Conservation (phyloP, 371 early-diverging fungal species). For the Mortierella sp. region DNA sequence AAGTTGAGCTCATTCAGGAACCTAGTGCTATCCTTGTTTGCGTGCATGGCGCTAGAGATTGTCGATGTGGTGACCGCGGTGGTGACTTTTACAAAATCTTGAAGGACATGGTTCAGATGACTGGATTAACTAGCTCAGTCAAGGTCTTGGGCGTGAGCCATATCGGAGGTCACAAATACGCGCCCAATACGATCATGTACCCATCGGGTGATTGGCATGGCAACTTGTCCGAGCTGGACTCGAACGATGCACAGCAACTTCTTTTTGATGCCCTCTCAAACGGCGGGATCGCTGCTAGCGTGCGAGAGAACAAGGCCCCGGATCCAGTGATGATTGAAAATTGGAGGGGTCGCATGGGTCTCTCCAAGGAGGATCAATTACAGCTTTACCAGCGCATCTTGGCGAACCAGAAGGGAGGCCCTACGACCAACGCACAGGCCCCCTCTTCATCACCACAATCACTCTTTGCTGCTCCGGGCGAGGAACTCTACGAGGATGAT, state of each 20-base stretch:
- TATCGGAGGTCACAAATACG: slow-evolving; percentile 50
- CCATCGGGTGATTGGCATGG: slow-evolving; percentile 54
- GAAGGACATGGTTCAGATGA: slow-evolving; percentile 43
- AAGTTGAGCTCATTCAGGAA: slow-evolving; percentile 26
- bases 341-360: slow-evolving; percentile 46
- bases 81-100: slow-evolving; percentile 39
- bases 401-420: slow-evolving; percentile 13
- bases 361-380: slow-evolving; percentile 36
- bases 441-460: slow-evolving; percentile 12
- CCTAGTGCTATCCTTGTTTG: slow-evolving; percentile 48
- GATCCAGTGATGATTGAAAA: slow-evolving; percentile 45
- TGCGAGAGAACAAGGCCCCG: slow-evolving; percentile 16
- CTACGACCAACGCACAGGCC: no score
- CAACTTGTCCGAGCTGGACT: slow-evolving; percentile 32
- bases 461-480: slow-evolving; percentile 44
- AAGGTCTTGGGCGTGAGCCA: slow-evolving; percentile 49
- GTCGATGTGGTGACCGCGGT: slow-evolving; percentile 47
- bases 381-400: slow-evolving; percentile 28
- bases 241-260: slow-evolving; percentile 41
- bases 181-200: slow-evolving; percentile 53
- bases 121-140: slow-evolving; percentile 35
- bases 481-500: slow-evolving; percentile 46
- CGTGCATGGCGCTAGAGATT: slow-evolving; percentile 45
- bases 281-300: slow-evolving; percentile 37
- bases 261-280: slow-evolving; percentile 46